phyloP scores from a whole-genome alignment of 2,329 filamentous ascomycete species.

The Stagonosporopsis tanaceti region DNA sequence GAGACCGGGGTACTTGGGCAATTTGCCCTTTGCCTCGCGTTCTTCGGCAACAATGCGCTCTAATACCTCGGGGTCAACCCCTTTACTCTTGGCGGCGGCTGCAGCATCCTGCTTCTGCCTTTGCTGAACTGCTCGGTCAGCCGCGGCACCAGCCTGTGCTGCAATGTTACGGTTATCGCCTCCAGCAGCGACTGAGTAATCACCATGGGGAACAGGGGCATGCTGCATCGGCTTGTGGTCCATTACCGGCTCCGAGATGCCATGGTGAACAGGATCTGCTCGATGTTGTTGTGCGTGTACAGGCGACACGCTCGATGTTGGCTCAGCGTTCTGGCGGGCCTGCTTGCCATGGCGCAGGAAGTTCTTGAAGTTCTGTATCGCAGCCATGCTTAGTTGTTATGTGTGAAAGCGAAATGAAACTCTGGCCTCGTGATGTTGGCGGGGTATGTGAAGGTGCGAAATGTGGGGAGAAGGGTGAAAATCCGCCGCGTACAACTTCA shows the following conservation, averaged over 20 bases:
- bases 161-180: conserved; percentile 70
- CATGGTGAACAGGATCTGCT: conserved; percentile 62
- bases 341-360: conserved; percentile 98
- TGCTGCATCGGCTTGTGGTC: conserved; percentile 63
- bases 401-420: conserved; percentile 19
- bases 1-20: conserved; percentile 84
- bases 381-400: conserved; percentile 61
- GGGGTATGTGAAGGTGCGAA: conserved; percentile 29
- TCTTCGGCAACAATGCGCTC: conserved; percentile 91
- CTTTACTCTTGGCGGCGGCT: conserved; percentile 54
- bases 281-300: conserved; percentile 69
- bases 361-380: conserved; percentile 96
- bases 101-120: conserved; percentile 66
- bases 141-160: conserved; percentile 71
- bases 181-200: conserved; percentile 70
- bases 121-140: conserved; percentile 69
- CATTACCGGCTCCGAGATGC: conserved; percentile 65
- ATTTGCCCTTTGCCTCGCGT: conserved; percentile 82
- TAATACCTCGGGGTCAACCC: conserved; percentile 71
- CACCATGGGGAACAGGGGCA: conserved; percentile 59
- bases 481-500: conserved; percentile 27
- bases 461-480: conserved; percentile 18
- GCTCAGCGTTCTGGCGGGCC: conserved; percentile 74
- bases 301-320: conserved; percentile 68
- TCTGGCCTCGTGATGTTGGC: conserved; percentile 24